Evolutionary conservation across 2,329 filamentous ascomycete species (phyloP).

Genomic region (Dactylella cylindrospora): DNA sequence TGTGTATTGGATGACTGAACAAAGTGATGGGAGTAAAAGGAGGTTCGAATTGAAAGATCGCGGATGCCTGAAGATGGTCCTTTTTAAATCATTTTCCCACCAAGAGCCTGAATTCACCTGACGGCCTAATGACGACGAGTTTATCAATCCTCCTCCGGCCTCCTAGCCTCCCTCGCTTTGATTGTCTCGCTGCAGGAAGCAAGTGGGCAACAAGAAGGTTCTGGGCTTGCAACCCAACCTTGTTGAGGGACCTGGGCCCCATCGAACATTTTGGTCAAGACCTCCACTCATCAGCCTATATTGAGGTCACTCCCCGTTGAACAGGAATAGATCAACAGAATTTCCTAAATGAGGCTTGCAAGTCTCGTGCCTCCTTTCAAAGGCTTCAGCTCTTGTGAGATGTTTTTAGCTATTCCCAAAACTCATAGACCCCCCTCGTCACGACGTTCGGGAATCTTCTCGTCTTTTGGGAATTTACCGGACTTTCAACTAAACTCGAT

Average conservation of each 20-base stretch:
- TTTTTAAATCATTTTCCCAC: no score
- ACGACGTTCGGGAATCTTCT: constrained; percentile 13
- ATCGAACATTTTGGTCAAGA: no score
- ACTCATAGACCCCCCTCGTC: no score
- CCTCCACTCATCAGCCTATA: constrained; percentile 24
- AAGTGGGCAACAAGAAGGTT: neutral
- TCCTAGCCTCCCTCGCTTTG: neutral
- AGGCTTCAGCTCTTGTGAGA: constrained; percentile 6
- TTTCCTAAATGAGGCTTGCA: neutral
- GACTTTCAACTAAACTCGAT: neutral
- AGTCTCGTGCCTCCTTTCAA: constrained; percentile 13
- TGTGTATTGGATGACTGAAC: no score
- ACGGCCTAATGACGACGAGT: constrained; percentile 35
- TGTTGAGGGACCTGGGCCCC: no score
- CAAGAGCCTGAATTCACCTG: no score
- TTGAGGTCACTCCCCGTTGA: neutral
- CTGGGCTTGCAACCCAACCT: constrained; percentile 10
- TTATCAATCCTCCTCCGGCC: neutral
- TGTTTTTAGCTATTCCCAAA: neutral
- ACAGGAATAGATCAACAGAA: constrained; percentile 9
- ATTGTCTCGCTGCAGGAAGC: neutral
- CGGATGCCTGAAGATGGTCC: no score
- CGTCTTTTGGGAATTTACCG: constrained; percentile 7
- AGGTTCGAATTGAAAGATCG: no score
- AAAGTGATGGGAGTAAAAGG: no score